Conservation (phyloP, 163 green algal species). For the Volvox carteri region DNA sequence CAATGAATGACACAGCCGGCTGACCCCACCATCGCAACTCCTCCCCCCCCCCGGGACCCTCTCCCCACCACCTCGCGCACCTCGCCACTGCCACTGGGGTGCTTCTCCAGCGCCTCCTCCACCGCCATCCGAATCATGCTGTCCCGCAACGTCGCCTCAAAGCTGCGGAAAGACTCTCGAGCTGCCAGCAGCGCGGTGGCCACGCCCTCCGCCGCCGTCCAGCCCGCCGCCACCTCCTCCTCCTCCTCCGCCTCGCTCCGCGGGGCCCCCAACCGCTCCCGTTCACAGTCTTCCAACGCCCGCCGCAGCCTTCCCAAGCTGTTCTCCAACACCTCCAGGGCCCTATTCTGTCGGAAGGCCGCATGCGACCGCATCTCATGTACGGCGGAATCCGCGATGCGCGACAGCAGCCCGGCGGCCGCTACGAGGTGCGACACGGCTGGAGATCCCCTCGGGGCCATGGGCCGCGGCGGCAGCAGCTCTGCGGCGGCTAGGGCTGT, state of each 20-base stretch:
- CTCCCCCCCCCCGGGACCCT: no score
- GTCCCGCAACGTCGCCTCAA: neutral
- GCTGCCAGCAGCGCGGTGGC: conserved; percentile 18
- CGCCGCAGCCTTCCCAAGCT: neutral
- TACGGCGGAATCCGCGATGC: neutral
- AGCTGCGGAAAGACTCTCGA: neutral
- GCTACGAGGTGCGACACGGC: neutral
- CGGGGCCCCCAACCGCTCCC: neutral
- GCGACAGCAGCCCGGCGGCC: neutral
- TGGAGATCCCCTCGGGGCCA: neutral
- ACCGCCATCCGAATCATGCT: neutral
- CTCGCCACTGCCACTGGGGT: no score
- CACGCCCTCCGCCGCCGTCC: conserved; percentile 22
- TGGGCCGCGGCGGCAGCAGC: conserved; percentile 44
- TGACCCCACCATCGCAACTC: no score
- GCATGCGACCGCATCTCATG: neutral
- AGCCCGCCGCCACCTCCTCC: conserved; percentile 20
- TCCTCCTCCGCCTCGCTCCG: conserved; percentile 30
- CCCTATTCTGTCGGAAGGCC: neutral
- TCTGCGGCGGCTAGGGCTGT: conserved; percentile 1
- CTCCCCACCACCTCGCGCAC: no score
- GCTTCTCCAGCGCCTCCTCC: conserved; percentile 10
- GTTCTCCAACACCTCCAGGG: neutral
- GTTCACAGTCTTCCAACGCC: neutral
- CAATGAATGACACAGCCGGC: no score